phyloP scores from a whole-genome alignment of 768 basidiomycete genomes.

The Hortiboletus flavorubellus region DNA sequence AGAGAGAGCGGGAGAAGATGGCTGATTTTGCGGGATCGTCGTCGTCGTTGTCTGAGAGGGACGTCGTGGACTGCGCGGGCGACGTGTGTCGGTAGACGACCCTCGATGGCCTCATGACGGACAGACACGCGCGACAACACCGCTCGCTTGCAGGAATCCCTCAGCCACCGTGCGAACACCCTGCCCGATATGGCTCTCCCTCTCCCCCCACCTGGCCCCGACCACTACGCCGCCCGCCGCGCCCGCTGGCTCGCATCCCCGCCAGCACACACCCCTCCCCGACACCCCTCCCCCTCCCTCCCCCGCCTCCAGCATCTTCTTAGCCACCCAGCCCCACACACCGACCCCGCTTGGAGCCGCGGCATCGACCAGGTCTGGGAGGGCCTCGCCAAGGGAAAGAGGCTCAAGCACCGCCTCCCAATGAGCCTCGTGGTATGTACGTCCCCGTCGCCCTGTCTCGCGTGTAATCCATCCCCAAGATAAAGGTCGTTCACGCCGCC shows the following conservation, averaged over 20 bases:
- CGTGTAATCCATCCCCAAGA: constrained; percentile 38
- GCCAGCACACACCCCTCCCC: constrained; percentile 12
- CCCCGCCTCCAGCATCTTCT: constrained; percentile 52
- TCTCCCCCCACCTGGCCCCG: constrained; percentile 62
- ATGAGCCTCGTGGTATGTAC: constrained; percentile 58
- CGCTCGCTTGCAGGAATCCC: no score
- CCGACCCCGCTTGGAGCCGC: constrained; percentile 52
- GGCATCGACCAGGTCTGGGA: constrained; percentile 63
- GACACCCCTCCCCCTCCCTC: constrained; percentile 39
- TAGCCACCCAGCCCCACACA: constrained; percentile 42
- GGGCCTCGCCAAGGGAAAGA: constrained; percentile 54
- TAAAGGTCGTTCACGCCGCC: constrained; percentile 68
- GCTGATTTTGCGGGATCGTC: constrained; percentile 56
- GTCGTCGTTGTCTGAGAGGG: constrained; percentile 71
- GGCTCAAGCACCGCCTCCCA: constrained; percentile 59
- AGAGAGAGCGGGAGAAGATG: constrained; percentile 36
- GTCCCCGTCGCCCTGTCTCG: background rate
- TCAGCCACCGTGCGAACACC: constrained; percentile 13
- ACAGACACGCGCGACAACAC: background rate
- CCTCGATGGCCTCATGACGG: constrained; percentile 29
- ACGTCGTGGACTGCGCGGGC: constrained; percentile 70
- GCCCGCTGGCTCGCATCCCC: constrained; percentile 52
- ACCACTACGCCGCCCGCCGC: constrained; percentile 59
- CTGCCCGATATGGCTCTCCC: constrained; percentile 24
- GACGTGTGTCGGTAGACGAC: constrained; percentile 41